These are phyloP conservation scores for Rhamnella rubrinervis DNA, from an alignment of 331 rosid species.

Conservation along the genomic window DNA sequence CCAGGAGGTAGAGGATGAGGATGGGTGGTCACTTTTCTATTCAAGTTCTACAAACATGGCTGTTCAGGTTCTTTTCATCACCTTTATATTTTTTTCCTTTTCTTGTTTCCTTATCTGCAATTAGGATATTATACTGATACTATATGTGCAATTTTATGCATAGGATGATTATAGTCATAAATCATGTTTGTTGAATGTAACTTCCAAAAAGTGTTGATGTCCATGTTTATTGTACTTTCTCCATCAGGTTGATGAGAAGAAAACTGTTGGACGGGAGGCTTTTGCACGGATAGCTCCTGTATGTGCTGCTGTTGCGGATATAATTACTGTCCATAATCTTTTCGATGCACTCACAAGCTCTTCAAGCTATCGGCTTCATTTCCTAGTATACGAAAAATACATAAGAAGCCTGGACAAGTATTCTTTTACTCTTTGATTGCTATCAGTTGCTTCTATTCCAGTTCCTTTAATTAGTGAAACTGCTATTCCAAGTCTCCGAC, in stretches of 20 bases:
- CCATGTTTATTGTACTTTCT: conserved; percentile 6
- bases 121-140: conserved; percentile 6
- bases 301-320: conserved; percentile 69
- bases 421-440: conserved; percentile 20
- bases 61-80: conserved; percentile 52
- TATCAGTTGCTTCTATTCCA: conserved; percentile 18
- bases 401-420: conserved; percentile 78
- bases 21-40: conserved; percentile 77
- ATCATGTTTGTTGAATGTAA: background rate
- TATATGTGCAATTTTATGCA: background rate
- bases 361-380: conserved; percentile 69
- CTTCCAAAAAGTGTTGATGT: background rate
- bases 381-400: conserved; percentile 86
- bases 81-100: background rate
- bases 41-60: conserved; percentile 82
- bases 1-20: conserved; percentile 54
- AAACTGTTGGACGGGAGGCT: conserved; percentile 84
- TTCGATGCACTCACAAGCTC: conserved; percentile 69
- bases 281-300: conserved; percentile 90
- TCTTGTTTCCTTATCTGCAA: conserved; percentile 15
- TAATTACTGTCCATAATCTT: conserved; percentile 77
- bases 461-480: conserved; percentile 2
- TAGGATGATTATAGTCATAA: conserved; percentile 18
- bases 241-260: conserved; percentile 66
- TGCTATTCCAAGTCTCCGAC: background rate